phyloP scores from a whole-genome alignment of 352 stramenopile genomes.

The Pythium rishiriense region DNA sequence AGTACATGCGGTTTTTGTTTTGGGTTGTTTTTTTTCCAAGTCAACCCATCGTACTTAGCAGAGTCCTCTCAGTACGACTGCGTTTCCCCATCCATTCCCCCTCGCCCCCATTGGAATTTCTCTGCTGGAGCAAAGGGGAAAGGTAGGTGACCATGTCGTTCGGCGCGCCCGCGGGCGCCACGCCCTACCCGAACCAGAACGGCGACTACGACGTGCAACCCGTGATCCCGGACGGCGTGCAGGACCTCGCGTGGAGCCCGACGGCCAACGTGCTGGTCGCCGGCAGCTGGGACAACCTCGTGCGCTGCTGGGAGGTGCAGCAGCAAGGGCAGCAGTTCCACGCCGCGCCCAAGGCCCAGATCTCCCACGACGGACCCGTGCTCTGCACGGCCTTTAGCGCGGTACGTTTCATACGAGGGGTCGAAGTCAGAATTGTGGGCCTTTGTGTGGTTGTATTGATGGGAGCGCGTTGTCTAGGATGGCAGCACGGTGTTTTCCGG shows the following conservation, averaged over 20 bases:
- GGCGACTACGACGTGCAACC: constrained; percentile 76
- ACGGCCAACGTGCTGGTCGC: constrained; percentile 73
- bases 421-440: constrained; percentile 4
- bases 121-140: background rate
- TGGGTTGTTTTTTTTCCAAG: no score
- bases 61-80: background rate
- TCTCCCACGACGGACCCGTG: constrained; percentile 89
- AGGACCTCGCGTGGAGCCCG: constrained; percentile 78
- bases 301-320: constrained; percentile 86
- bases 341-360: constrained; percentile 77
- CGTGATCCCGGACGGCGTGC: constrained; percentile 67
- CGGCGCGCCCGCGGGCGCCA: constrained; percentile 34
- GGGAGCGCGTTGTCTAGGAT: constrained; percentile 52
- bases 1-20: background rate
- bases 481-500: constrained; percentile 92
- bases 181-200: constrained; percentile 71
- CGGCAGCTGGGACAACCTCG: constrained; percentile 82
- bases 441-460: background rate
- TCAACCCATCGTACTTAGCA: constrained; percentile 18
- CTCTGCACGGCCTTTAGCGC: constrained; percentile 91
- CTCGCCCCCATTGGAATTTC: background rate
- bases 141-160: constrained; percentile 15
- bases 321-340: constrained; percentile 72
- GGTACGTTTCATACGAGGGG: constrained; percentile 31
- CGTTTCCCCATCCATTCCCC: constrained; percentile 9